Evolutionary conservation across 1,284 basidiomycete species (phyloP), one percentile per base, ranked within the genome.

Genomic region (Rhodotorula sp.): DNA sequence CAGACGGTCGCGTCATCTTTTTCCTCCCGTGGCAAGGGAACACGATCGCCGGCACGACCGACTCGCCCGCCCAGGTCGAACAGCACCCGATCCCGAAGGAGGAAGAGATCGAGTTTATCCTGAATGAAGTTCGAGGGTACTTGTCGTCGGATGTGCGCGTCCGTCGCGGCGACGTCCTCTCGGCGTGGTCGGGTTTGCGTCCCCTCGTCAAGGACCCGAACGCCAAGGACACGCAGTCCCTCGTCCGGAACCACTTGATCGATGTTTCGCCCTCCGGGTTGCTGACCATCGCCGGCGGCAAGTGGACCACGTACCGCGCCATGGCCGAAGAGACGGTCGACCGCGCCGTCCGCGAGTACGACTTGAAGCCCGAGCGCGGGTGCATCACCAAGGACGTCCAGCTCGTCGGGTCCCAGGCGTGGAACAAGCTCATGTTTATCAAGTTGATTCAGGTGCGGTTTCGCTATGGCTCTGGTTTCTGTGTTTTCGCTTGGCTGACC

Each of bases 11-110:
- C 59, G 95, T 99, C 71, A 95, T 98, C 80, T 99, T 98, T 86
- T 97, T 98, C 87, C 86, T 99, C 28, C 95, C 95, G 0, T 99
- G 95, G 95, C 91, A 97, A 83, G 95, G 95, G 31, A 93, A 92
- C 83, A 95, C 94, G 61, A 95, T 99, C 74, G 95, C 95, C 5
- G 95, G 95, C 38, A 98, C 95, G 10, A 99, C 95, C 28, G 95
- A 99, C 81, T 87, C 91, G 0, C 90, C 92, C 1, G 88, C 90
- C 1, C 82, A 83, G 5, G 91, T 97, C 68, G 86, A 87, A 66
- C 85, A 88, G 62, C 89, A 95, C 78, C 95, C 95, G 6, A 84
- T 86, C 16, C 93, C 95, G 3, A 85, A 87, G 58, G 95, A 98
- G 82, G 92, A 97, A 78, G 95, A 99, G 80, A 95, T 99, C 74